These are phyloP conservation scores for Globisporangium takayamanum DNA, from an alignment of 352 stramenopile species.

Conservation along the genomic window DNA sequence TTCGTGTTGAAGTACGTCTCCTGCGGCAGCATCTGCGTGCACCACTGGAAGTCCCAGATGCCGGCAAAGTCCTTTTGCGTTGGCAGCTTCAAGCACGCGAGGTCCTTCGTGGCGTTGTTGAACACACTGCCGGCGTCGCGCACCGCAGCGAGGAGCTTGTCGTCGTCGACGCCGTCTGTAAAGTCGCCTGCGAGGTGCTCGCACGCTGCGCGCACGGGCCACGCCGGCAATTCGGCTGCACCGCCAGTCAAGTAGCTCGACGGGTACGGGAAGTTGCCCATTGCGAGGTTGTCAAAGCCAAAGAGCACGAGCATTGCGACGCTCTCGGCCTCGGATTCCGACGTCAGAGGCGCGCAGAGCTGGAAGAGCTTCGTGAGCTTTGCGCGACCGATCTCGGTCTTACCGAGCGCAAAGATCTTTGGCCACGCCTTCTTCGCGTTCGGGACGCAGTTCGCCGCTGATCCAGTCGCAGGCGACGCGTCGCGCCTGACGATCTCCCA, in stretches of 20 bases:
- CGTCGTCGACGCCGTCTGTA: slow-evolving; percentile 19
- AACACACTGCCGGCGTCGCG: slow-evolving; percentile 78
- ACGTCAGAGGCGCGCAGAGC: slow-evolving; percentile 54
- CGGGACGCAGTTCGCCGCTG: slow-evolving; percentile 65
- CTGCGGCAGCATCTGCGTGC: slow-evolving; percentile 88
- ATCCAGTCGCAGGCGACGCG: slow-evolving; percentile 60
- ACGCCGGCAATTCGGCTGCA: slow-evolving; percentile 73
- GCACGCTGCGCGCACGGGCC: slow-evolving; percentile 90
- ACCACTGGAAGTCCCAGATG: slow-evolving; percentile 92
- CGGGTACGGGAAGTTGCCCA: slow-evolving; percentile 95
- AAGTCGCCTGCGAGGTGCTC: slow-evolving; percentile 53
- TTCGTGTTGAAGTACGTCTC: slow-evolving; percentile 88
- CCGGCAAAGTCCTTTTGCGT: slow-evolving; percentile 69
- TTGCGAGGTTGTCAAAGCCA: slow-evolving; percentile 91
- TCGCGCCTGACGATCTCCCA: slow-evolving; percentile 79
- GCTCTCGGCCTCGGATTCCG: slow-evolving; percentile 35
- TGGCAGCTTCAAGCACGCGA: slow-evolving; percentile 70
- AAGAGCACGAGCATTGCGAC: slow-evolving; percentile 73
- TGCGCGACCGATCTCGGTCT: slow-evolving; percentile 41
- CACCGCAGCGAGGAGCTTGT: slow-evolving; percentile 39
- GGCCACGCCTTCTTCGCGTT: slow-evolving; percentile 81
- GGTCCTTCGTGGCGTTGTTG: slow-evolving; percentile 81
- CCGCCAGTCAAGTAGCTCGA: slow-evolving; percentile 90
- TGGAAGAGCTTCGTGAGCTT: slow-evolving; percentile 57
- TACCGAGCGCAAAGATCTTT: slow-evolving; percentile 66